A percentile compares a stretch with the other conserved stretches of the same genome.
Evolutionary conservation across 2,329 filamentous ascomycete species (phyloP).

Genomic region (Penicillium psychrosexuale): DNA sequence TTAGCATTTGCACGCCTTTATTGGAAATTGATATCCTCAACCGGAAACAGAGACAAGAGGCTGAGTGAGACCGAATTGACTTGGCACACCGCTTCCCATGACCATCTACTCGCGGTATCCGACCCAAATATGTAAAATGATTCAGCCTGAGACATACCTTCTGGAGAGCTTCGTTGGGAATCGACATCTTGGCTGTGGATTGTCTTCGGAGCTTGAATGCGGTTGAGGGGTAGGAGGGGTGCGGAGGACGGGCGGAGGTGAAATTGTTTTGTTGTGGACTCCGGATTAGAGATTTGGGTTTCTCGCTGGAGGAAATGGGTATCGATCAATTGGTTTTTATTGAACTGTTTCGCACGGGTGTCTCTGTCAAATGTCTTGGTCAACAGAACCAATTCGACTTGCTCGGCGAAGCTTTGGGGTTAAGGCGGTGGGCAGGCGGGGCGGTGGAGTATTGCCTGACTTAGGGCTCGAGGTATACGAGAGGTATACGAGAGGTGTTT

Average conservation of each 20-base stretch:
- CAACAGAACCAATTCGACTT: background rate
- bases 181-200: constrained; percentile 65
- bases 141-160: constrained; percentile 60
- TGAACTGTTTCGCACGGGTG: background rate
- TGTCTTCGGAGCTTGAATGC: constrained; percentile 8
- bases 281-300: background rate
- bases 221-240: constrained; percentile 13
- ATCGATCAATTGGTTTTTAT: background rate
- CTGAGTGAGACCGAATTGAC: background rate
- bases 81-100: background rate
- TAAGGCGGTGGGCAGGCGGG: background rate
- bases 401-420: constrained; percentile 1
- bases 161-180: constrained; percentile 88
- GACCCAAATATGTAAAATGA: background rate
- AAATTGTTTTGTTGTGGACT: background rate
- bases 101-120: background rate
- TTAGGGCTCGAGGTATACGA: background rate
- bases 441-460: constrained; percentile 5
- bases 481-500: background rate
- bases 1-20: constrained; percentile 4
- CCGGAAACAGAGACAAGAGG: background rate
- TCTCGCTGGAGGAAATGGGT: background rate
- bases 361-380: constrained; percentile 3
- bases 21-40: background rate
- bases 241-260: constrained; percentile 6